Evolutionary conservation across 768 basidiomycete genomes (phyloP).

Genomic region (Clitopilus hobsonii): DNA sequence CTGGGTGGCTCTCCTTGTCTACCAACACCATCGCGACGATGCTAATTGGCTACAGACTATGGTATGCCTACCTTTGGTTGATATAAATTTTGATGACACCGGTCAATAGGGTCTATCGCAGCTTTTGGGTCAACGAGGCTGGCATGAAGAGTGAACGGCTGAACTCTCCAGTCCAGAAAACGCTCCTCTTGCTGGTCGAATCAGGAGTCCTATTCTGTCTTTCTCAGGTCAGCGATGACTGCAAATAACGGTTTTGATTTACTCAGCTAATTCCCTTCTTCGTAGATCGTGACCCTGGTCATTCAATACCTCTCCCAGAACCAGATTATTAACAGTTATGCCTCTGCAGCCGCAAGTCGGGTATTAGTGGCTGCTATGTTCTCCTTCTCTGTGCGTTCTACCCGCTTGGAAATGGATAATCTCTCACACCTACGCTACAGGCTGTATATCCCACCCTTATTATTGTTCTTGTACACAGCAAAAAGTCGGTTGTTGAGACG

Average conservation of each 20-base stretch:
- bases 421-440: neutral
- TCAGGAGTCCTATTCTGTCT: neutral
- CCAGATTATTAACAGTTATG: neutral
- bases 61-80: neutral
- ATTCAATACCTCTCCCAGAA: neutral
- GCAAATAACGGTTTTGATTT: neutral
- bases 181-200: neutral
- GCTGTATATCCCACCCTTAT: neutral
- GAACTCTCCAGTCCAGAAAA: conserved; percentile 2
- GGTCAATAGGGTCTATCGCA: neutral
- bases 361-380: neutral
- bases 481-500: neutral
- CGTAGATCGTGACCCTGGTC: neutral
- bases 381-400: neutral
- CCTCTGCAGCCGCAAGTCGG: neutral
- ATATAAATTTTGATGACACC: neutral
- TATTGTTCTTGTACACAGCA: neutral
- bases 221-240: neutral
- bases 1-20: neutral
- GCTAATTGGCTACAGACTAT: neutral
- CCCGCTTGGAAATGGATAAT: neutral
- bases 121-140: neutral
- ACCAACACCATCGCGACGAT: neutral
- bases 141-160: neutral
- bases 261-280: neutral